Base-by-base conservation (phyloP, 2,329 filamentous ascomycete genomes). In the Verticillium albo-atrum region DNA sequence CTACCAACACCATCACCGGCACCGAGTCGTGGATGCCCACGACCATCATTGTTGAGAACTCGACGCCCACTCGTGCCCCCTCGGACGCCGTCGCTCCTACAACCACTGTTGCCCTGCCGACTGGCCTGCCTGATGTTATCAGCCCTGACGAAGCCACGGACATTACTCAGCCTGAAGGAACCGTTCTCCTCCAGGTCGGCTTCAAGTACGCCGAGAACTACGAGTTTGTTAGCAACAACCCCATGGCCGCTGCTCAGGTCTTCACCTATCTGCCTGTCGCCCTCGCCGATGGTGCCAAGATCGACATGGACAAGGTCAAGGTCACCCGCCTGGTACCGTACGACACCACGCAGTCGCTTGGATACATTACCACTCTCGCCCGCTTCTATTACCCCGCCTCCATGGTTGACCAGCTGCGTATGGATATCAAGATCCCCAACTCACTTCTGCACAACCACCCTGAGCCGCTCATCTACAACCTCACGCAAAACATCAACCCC, bases 131-230 rank as follows among this genome's bases (percentile, higher is more conserved):
- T 23, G 86, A 85, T 68, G 83, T 90, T 51, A 93, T 97, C 64
- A 84, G 87, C 28, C 91, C 92, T 9, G 83, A 86, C 47, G 80
- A 83, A 59, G 83, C 83, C 30, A 80, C 83, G 55, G 78, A 80
- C 23, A 66, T 71, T 10, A 61, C 76, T 4, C 72, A 80, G 20
- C 89, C 91, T 0, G 75, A 80, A 3, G 89, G 90, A 65, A 86
- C 84, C 1, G 86, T 85, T 4, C 75, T 90, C 66, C 88, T 97
- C 66, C 92, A 97, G 71, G 82, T 98, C 63, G 95, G 90, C 34
- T 97, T 98, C 82, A 79, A 85, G 57, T 89, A 87, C 69, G 83
- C 85, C 1, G 82, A 96, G 66, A 94, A 96, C 77, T 99, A 95
- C 73, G 77, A 83, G 9, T 97, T 96, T 70, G 90, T 98, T 28